Evolutionary conservation across 371 early-diverging fungal genomes (phyloP).

Genomic region (Mucor saturninus): DNA sequence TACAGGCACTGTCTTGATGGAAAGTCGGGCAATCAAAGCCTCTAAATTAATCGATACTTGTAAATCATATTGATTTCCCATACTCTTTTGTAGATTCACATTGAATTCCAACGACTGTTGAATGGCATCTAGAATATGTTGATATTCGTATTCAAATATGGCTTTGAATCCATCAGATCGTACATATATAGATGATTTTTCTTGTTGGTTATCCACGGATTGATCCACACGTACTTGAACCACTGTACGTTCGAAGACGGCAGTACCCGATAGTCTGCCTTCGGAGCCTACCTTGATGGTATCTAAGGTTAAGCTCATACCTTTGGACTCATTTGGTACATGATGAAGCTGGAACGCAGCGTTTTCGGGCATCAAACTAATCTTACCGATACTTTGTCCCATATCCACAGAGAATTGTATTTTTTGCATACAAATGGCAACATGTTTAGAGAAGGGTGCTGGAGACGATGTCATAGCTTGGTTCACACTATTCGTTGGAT

Average conservation of each 20-base stretch:
- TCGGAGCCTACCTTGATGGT: slow-evolving; percentile 53
- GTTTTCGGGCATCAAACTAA: slow-evolving; percentile 54
- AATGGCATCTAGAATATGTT: slow-evolving; percentile 59
- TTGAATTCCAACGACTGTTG: slow-evolving; percentile 46
- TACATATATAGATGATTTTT: slow-evolving; percentile 25
- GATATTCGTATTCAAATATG: slow-evolving; percentile 72
- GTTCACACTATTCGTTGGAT: background rate
- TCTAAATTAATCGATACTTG: slow-evolving; percentile 24
- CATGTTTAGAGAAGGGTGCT: slow-evolving; percentile 56
- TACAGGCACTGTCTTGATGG: slow-evolving; percentile 69
- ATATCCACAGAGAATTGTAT: slow-evolving; percentile 70
- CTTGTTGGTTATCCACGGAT: background rate
- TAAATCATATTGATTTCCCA: slow-evolving; percentile 12
- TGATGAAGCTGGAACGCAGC: slow-evolving; percentile 52
- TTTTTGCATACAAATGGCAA: slow-evolving; percentile 52
- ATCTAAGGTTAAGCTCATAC: slow-evolving; percentile 46
- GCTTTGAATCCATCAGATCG: slow-evolving; percentile 46
- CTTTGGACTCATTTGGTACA: slow-evolving; percentile 50
- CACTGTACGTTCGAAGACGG: slow-evolving; percentile 37
- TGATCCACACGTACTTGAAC: slow-evolving; percentile 24
- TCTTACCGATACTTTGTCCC: slow-evolving; percentile 79
- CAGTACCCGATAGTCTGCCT: slow-evolving; percentile 64
- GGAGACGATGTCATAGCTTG: slow-evolving; percentile 4
- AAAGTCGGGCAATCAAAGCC: slow-evolving; percentile 45
- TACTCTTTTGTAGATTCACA: slow-evolving; percentile 28